A percentile compares a stretch with the other conserved stretches of the same genome.
phyloP scores from a whole-genome alignment of 192 early-diverging fungal genomes.

The Mortierella hygrophila region DNA sequence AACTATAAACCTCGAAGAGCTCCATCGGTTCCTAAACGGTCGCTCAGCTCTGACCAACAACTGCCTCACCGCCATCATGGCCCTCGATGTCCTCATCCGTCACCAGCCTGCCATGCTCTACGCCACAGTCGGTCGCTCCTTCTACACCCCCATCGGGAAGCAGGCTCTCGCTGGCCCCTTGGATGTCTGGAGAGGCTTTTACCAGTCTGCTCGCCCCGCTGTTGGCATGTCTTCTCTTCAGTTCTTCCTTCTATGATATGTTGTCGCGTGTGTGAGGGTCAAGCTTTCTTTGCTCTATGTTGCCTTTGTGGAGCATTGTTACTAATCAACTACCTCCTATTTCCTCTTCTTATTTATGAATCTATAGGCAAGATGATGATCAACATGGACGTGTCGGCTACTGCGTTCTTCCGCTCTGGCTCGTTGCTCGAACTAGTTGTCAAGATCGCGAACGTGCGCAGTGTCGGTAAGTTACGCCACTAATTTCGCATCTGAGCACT shows the following conservation, averaged over 20 bases:
- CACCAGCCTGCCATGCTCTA: conserved; percentile 81
- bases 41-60: conserved; percentile 56
- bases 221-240: conserved; percentile 54
- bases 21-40: conserved; percentile 67
- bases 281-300: background rate
- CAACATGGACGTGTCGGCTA: conserved; percentile 78
- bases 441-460: conserved; percentile 71
- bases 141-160: conserved; percentile 81
- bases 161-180: conserved; percentile 72
- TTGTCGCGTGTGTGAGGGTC: background rate
- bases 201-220: conserved; percentile 86
- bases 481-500: background rate
- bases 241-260: no score
- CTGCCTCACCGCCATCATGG: conserved; percentile 67
- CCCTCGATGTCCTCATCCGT: conserved; percentile 84
- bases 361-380: conserved; percentile 69
- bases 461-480: conserved; percentile 49
- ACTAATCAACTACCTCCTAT: background rate
- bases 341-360: background rate
- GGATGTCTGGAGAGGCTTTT: conserved; percentile 93
- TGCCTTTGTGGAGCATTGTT: background rate
- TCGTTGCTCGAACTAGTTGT: conserved; percentile 78
- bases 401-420: conserved; percentile 73
- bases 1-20: conserved; percentile 75
- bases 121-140: conserved; percentile 87